Conservation (phyloP, 2,329 filamentous ascomycete genomes). For the Colletotrichum liaoningense region DNA sequence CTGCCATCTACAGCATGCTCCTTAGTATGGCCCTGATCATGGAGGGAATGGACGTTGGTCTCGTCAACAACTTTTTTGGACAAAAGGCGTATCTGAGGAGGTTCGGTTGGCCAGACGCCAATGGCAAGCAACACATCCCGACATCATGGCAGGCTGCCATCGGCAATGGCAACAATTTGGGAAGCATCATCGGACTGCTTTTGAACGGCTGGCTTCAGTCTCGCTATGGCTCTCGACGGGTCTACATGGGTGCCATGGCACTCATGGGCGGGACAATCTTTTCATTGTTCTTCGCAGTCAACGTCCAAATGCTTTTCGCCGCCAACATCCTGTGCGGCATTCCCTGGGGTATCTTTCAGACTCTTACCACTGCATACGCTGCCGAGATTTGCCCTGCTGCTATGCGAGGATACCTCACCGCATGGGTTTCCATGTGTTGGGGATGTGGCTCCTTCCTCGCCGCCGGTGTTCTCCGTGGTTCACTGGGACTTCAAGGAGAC, state of each 20-base stretch:
- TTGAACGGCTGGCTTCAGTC: conserved; percentile 53
- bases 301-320: conserved; percentile 45
- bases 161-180: conserved; percentile 51
- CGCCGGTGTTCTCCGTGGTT: conserved; percentile 47
- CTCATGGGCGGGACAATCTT: conserved; percentile 51
- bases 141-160: conserved; percentile 58
- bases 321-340: conserved; percentile 41
- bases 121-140: conserved; percentile 54
- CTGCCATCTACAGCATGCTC: conserved; percentile 42
- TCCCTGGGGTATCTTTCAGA: conserved; percentile 50
- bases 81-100: conserved; percentile 43
- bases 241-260: conserved; percentile 50
- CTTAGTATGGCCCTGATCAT: conserved; percentile 46
- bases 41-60: conserved; percentile 50
- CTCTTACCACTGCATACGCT: conserved; percentile 51
- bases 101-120: conserved; percentile 47
- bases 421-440: conserved; percentile 54
- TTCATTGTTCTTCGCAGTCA: conserved; percentile 48
- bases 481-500: conserved; percentile 36
- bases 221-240: conserved; percentile 47
- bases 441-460: conserved; percentile 50
- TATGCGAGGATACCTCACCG: conserved; percentile 53
- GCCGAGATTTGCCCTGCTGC: conserved; percentile 50
- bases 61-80: conserved; percentile 53
- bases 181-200: conserved; percentile 55